A percentile compares a stretch with the other conserved stretches of the same genome.
Evolutionary conservation across 2,329 filamentous ascomycete genomes (phyloP).

Genomic region (Penicillium palitans): DNA sequence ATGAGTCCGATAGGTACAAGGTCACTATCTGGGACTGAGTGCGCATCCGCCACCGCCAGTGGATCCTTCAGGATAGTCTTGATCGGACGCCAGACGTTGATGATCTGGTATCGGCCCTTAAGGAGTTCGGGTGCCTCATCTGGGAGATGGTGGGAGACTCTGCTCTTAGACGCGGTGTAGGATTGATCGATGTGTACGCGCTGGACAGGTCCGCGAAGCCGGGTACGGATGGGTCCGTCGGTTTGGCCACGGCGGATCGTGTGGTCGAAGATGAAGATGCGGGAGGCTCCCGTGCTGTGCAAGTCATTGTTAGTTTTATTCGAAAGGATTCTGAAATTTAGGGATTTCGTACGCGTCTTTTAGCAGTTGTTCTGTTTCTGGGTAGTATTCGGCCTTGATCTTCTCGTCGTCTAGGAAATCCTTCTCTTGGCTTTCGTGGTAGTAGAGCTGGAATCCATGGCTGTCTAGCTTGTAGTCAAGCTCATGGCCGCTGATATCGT

Average conservation of each 20-base stretch:
- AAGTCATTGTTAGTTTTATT: not conserved
- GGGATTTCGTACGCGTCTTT: slow-evolving; percentile 40
- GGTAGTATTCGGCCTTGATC: slow-evolving; percentile 48
- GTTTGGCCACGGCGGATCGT: slow-evolving; percentile 47
- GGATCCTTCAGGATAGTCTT: slow-evolving; percentile 56
- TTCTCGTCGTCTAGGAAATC: slow-evolving; percentile 45
- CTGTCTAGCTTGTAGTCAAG: slow-evolving; percentile 48
- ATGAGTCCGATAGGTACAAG: slow-evolving; percentile 53
- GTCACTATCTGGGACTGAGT: slow-evolving; percentile 52
- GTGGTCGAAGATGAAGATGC: slow-evolving; percentile 53
- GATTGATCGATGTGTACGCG: slow-evolving; percentile 56
- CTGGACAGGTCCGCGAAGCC: slow-evolving; percentile 48
- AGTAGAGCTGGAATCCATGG: slow-evolving; percentile 49
- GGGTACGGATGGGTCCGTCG: slow-evolving; percentile 32
- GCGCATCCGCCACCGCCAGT: slow-evolving; percentile 54
- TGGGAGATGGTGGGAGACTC: slow-evolving; percentile 48
- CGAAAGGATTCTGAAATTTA: not conserved
- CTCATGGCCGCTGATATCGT: slow-evolving; percentile 46
- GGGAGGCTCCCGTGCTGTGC: slow-evolving; percentile 43
- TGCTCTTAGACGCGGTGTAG: slow-evolving; percentile 44
- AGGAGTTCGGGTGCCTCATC: slow-evolving; percentile 47
- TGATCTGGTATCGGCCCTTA: slow-evolving; percentile 49
- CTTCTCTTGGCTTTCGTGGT: slow-evolving; percentile 41
- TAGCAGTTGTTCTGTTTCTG: slow-evolving; percentile 49
- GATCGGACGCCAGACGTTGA: slow-evolving; percentile 56